Evolutionary conservation across 306 rosid species (phyloP), one percentile per base, ranked within the genome.

Genomic region (Quillaja saponaria): DNA sequence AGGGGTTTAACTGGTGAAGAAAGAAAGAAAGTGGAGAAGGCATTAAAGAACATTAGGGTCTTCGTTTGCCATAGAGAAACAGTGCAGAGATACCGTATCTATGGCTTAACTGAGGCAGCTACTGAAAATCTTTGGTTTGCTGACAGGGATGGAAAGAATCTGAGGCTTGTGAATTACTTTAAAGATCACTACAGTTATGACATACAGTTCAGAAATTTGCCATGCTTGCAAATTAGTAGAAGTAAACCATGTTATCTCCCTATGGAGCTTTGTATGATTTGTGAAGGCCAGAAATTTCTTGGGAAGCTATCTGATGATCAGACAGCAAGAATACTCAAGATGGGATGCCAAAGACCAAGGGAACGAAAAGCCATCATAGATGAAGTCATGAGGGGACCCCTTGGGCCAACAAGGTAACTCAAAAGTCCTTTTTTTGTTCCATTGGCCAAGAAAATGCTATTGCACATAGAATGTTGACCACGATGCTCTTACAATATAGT

Each of bases 171-270:
- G 68, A 63, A 72, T 76, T 94, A 94, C 78, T 94, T 94, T 69
- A 89, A 89, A 78, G 96, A 89, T 64, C 97, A 94, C 52, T 94
- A 94, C 61, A 88, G 87, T 69, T 89, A 94, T 73, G 99, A 89
- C 25, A 83, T 94, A 76, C 95, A 89, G 34, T 89, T 79, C 78
- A 72, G 85, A 49, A 89, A 89, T 49, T 64, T 89, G 63, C 99
- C 99, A 34, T 94, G 97, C 78, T 78, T 94, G 87, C 97, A 94
- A 76, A 85, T 89, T 67, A 85, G 95, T 58, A 81, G 96, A 77
- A 87, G 97, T 15, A 94, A 87, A 64, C 97, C 95, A 13, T 94
- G 99, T 66, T 94, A 94, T 81, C 99, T 94, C 62, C 99, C 99
- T 37, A 89, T 94, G 97, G 99, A 94, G 84, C 95, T 89, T 45